Percentiles rank a stretch among this genome's conserved stretches.
phyloP scores from a whole-genome alignment of 768 basidiomycete species.

The Tulasnella sp. region DNA sequence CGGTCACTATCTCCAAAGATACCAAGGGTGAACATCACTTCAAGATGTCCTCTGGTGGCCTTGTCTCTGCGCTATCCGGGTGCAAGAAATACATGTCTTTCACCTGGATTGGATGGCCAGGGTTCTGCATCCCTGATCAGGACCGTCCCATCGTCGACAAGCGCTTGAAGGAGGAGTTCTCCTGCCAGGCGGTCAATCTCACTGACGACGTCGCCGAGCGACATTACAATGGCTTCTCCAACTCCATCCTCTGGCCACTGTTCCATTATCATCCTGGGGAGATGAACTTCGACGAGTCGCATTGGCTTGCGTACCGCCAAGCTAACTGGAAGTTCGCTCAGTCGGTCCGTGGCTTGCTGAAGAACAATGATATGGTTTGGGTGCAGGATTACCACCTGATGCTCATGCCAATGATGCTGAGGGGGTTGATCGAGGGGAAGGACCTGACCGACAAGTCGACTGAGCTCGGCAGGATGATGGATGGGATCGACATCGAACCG shows the following conservation, averaged over 20 bases:
- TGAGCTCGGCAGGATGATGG: constrained; percentile 58
- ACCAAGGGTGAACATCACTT: constrained; percentile 88
- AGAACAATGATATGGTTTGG: constrained; percentile 92
- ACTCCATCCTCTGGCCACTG: constrained; percentile 98
- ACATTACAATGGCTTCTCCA: constrained; percentile 98
- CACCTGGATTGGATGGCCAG: constrained; percentile 96
- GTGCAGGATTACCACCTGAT: constrained; percentile 97
- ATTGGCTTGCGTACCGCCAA: constrained; percentile 96
- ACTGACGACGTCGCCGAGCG: constrained; percentile 97
- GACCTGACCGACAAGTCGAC: constrained; percentile 33
- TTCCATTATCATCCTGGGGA: constrained; percentile 99
- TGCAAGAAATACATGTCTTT: constrained; percentile 98
- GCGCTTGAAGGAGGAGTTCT: constrained; percentile 87
- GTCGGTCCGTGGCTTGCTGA: constrained; percentile 65
- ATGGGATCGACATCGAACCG: constrained; percentile 43
- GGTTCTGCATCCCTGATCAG: constrained; percentile 84
- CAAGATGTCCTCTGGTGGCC: constrained; percentile 97
- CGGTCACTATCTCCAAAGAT: constrained; percentile 93
- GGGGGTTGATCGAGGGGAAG: constrained; percentile 71
- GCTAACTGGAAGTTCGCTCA: constrained; percentile 94
- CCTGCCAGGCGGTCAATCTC: constrained; percentile 95
- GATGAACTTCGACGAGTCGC: constrained; percentile 99
- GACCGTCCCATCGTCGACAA: constrained; percentile 87
- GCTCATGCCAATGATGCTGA: constrained; percentile 94
- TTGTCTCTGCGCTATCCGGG: constrained; percentile 92